Conservation (phyloP, 139 green algal species). For the Coelastrella sp. region DNA sequence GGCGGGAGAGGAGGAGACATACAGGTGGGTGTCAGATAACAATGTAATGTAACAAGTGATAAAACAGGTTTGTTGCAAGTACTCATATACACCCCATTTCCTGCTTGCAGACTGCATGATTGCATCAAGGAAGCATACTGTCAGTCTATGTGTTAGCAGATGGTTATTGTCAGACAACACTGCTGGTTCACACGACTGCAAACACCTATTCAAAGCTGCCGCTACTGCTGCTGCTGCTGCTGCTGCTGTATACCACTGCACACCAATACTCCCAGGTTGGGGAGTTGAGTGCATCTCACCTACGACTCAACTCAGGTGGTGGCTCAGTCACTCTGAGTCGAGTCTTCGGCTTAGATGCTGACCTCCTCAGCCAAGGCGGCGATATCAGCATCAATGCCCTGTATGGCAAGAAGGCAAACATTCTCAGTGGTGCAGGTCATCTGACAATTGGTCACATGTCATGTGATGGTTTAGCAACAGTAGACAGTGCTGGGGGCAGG, state of each 20-base stretch:
- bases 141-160: too few species aligned
- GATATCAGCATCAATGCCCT: background rate
- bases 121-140: too few species aligned
- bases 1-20: background rate
- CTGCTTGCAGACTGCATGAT: too few species aligned
- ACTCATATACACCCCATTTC: too few species aligned
- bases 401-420: conserved; percentile 9
- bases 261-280: background rate
- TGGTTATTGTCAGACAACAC: too few species aligned
- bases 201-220: too few species aligned
- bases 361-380: background rate
- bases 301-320: conserved; percentile 22
- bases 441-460: conserved; percentile 23
- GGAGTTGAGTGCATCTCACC: background rate
- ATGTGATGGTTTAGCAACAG: background rate
- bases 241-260: background rate
- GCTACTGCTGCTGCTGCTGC: background rate
- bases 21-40: too few species aligned
- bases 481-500: background rate
- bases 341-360: conserved; percentile 12
- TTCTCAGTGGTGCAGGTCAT: background rate
- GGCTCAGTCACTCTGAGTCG: conserved; percentile 5
- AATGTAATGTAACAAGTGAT: too few species aligned
- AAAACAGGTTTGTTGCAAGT: too few species aligned
- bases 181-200: too few species aligned